phyloP scores from a whole-genome alignment of 768 basidiomycete species.

The Mycena filopes region DNA sequence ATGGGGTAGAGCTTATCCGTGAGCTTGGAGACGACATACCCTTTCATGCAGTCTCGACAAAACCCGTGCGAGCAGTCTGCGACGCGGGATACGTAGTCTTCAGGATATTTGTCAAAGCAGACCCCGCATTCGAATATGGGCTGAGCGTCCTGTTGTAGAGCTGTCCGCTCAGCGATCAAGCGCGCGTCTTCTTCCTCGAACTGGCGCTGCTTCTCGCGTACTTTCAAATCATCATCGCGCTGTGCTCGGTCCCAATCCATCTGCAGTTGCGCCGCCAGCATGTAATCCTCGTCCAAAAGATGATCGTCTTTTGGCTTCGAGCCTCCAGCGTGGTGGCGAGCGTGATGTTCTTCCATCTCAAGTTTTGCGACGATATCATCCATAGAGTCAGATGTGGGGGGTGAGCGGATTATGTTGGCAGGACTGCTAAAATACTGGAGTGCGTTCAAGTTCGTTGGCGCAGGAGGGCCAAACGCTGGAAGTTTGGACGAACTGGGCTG shows the following conservation, averaged over 20 bases:
- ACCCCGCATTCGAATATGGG: conserved; percentile 61
- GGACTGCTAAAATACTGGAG: conserved; percentile 33
- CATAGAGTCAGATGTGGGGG: conserved; percentile 4
- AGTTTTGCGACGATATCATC: conserved; percentile 19
- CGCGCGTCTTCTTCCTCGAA: conserved; percentile 54
- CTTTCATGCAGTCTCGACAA: conserved; percentile 63
- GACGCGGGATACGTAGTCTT: conserved; percentile 55
- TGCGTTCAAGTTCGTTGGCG: conserved; percentile 15
- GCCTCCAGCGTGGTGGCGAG: not conserved
- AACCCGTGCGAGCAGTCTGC: conserved; percentile 59
- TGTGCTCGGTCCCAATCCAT: conserved; percentile 27
- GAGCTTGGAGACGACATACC: conserved; percentile 56
- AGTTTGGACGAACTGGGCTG: conserved; percentile 12
- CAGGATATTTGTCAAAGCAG: conserved; percentile 62
- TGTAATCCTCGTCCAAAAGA: conserved; percentile 25
- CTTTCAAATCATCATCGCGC: conserved; percentile 36
- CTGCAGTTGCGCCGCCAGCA: conserved; percentile 33
- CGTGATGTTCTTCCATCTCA: conserved; percentile 15
- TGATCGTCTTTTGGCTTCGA: conserved; percentile 17
- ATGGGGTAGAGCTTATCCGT: conserved; percentile 68
- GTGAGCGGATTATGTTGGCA: conserved; percentile 24
- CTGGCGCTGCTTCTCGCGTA: conserved; percentile 45
- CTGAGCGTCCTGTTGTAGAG: conserved; percentile 44
- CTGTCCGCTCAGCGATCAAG: conserved; percentile 47
- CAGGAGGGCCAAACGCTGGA: not conserved